A percentile compares a stretch with the other conserved stretches of the same genome.
Conservation (phyloP, 306 rosid species). For the Pyrus communis region DNA sequence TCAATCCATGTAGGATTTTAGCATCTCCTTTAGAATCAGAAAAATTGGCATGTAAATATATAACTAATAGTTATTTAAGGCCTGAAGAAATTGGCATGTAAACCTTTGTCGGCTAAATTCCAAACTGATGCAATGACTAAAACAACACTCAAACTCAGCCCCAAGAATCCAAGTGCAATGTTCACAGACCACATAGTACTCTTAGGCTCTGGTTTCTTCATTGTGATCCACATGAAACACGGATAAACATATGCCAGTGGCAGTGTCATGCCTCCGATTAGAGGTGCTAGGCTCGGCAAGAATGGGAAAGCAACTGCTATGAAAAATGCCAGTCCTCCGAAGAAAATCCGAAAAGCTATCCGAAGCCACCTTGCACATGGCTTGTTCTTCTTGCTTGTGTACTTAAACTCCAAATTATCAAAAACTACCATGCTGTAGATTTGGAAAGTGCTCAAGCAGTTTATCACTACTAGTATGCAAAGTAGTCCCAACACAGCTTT, state of each 20-base stretch:
- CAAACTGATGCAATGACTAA: conserved; percentile 34
- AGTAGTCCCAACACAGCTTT: conserved; percentile 35
- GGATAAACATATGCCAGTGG: conserved; percentile 69
- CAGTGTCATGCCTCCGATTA: conserved; percentile 49
- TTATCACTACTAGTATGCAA: conserved; percentile 28
- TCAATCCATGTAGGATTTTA: too few species aligned
- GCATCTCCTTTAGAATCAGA: too few species aligned
- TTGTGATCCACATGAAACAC: conserved; percentile 65
- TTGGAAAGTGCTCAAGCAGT: conserved; percentile 48
- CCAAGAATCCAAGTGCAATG: conserved; percentile 41
- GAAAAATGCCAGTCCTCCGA: conserved; percentile 46
- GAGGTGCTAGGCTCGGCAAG: conserved; percentile 34
- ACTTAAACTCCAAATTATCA: conserved; percentile 52
- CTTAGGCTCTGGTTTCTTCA: conserved; percentile 39
- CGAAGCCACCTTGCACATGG: conserved; percentile 36
- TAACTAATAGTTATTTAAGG: conserved; percentile 16
- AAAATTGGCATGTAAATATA: background rate
- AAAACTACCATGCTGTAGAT: conserved; percentile 59
- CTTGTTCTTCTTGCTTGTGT: conserved; percentile 33
- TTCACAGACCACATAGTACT: conserved; percentile 33
- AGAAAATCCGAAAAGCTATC: conserved; percentile 28
- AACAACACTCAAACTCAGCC: conserved; percentile 33
- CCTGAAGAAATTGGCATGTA: conserved; percentile 52
- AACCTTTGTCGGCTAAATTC: conserved; percentile 31
- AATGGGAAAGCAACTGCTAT: conserved; percentile 56